These are phyloP conservation scores for Lithohypha guttulata DNA, from an alignment of 2,329 filamentous ascomycete species.

Conservation along the genomic window DNA sequence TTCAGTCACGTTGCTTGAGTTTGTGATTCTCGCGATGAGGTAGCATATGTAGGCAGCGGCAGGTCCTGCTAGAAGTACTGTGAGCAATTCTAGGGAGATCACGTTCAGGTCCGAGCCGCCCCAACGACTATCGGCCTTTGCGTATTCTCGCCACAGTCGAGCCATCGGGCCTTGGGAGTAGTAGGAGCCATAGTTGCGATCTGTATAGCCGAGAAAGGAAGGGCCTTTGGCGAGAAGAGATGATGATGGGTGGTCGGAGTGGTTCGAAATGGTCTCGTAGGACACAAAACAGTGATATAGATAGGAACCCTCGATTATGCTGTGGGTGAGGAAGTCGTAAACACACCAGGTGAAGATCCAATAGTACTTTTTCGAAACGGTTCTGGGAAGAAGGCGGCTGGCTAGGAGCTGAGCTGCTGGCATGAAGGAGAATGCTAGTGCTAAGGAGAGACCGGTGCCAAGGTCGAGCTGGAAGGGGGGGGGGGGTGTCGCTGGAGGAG, in stretches of 20 bases:
- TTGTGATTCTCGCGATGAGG: constrained; percentile 35
- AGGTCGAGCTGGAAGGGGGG: constrained; percentile 29
- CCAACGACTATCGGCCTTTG: constrained; percentile 53
- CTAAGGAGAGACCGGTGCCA: constrained; percentile 44
- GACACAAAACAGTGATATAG: constrained; percentile 90
- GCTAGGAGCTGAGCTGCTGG: constrained; percentile 42
- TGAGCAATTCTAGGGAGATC: constrained; percentile 50
- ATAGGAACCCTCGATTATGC: constrained; percentile 81
- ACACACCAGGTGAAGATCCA: constrained; percentile 89
- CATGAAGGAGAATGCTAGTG: constrained; percentile 44
- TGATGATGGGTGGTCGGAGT: constrained; percentile 22
- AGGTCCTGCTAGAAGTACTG: constrained; percentile 49
- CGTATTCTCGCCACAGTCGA: constrained; percentile 55
- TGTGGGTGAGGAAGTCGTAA: constrained; percentile 84
- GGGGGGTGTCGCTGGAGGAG: constrained; percentile 7
- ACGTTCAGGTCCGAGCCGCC: constrained; percentile 48
- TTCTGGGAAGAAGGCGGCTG: constrained; percentile 40
- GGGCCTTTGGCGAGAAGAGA: constrained; percentile 19
- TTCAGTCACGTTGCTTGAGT: constrained; percentile 19
- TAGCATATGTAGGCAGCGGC: constrained; percentile 49
- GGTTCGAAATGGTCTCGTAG: constrained; percentile 35
- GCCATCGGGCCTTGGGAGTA: constrained; percentile 45
- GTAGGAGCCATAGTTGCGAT: constrained; percentile 49
- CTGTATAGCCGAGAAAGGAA: constrained; percentile 43
- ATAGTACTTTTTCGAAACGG: constrained; percentile 43